Evolutionary conservation across 2,329 filamentous ascomycete species (phyloP), one percentile per base, ranked within the genome.

Genomic region (Pyricularia pennisetigena): DNA sequence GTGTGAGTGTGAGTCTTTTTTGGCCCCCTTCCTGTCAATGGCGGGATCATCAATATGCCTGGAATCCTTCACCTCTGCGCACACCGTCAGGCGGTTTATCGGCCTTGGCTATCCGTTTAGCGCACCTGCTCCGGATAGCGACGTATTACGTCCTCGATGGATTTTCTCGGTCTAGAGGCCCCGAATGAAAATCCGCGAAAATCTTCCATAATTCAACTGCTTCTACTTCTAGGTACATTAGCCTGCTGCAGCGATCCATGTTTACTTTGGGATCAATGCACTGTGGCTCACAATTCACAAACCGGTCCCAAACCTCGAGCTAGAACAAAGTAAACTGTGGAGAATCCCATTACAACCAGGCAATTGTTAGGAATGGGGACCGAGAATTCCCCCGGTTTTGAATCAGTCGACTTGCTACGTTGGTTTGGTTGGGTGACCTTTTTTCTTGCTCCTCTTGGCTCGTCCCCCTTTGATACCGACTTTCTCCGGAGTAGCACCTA

Each of bases 391-490:
- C 57, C 61, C 61, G 24, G 28, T 63, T 63, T 63, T 26, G 24
- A 28, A 63, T 63, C 61, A 63, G 24, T 28, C 61, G 41, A 54
- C n/a, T 54, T 54, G 24, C 61, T 63, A 26, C 28, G 61, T 24
- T n/a, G n/a, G n/a, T n/a, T n/a, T n/a, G n/a, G n/a, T n/a, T 6
- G 23, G n/a, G 61, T 63, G 24, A 23, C 12, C 61, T 30, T 26
- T 63, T 63, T 63, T 30, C 61, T 30, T 23, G 23, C 41, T 54
- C 16, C 20, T 54, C 41, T 54, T 54, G 41, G 20, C 57, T 62
- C 57, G 41, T n/a, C 41, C 20, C 41, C 65, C 35, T 28, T 66
- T 54, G 35, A 66, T 57, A 26, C 35, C 65, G 65, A 66, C 41
- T 66, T 66, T 66, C 35, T 49, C 65, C 65, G 65, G 28, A 30